A percentile compares a stretch with the other conserved stretches of the same genome.
phyloP scores from a whole-genome alignment of 257 asterid species.

The Penstemon davidsonii region DNA sequence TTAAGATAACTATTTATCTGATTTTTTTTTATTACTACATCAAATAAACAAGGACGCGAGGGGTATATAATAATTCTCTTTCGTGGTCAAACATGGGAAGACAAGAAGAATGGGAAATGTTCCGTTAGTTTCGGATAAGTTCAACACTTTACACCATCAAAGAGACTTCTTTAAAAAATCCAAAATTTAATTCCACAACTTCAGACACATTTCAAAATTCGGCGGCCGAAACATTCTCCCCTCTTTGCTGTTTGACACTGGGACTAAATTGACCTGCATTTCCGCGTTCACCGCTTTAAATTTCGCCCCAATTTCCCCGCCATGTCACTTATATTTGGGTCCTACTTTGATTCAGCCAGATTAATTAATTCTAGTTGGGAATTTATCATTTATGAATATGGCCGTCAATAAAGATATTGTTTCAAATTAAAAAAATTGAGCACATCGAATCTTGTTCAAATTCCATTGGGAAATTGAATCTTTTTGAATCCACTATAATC shows the following conservation, averaged over 20 bases:
- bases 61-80: neutral
- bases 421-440: no score
- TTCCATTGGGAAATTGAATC: no score
- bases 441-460: no score
- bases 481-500: no score
- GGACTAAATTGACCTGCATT: conserved; percentile 15
- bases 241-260: conserved; percentile 20
- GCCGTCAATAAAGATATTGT: no score
- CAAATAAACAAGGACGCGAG: neutral
- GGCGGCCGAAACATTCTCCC: conserved; percentile 34
- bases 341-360: no score
- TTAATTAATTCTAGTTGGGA: no score
- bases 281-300: conserved; percentile 56
- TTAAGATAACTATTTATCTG: no score
- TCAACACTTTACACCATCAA: neutral
- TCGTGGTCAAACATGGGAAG: neutral
- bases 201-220: conserved; percentile 22
- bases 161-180: neutral
- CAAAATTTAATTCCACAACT: neutral
- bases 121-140: conserved; percentile 43
- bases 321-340: no score
- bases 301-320: neutral
- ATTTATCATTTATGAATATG: no score
- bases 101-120: conserved; percentile 16
- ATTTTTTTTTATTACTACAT: no score